Percentiles rank a stretch among this genome's conserved stretches.
Conservation (phyloP, 129 eudicot species). For the Saussurea involucrata region DNA sequence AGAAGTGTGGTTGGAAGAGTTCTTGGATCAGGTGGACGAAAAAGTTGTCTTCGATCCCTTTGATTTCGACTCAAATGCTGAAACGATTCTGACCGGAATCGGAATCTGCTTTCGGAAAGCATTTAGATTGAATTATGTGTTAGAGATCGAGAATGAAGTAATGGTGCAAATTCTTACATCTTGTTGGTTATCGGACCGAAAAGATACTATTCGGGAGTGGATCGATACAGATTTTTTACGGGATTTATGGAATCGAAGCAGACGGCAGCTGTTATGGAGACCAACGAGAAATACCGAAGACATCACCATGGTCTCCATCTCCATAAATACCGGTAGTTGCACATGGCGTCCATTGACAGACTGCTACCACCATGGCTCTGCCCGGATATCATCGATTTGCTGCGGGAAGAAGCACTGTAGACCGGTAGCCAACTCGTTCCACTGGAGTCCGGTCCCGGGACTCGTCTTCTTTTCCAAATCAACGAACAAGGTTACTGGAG, state of each 20-base stretch:
- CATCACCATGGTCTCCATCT: no score
- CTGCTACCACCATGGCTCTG: no score
- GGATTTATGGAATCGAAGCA: constrained; percentile 47
- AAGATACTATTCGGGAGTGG: constrained; percentile 52
- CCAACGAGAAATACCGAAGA: no score
- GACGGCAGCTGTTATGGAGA: no score
- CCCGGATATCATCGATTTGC: no score
- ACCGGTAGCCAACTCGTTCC: no score
- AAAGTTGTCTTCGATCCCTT: constrained; percentile 65
- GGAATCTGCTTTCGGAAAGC: constrained; percentile 31
- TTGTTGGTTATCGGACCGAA: constrained; percentile 45
- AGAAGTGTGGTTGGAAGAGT: constrained; percentile 60
- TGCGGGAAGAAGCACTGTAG: no score
- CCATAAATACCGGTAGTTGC: no score
- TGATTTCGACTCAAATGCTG: constrained; percentile 57
- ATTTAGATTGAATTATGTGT: constrained; percentile 26
- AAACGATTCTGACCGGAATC: constrained; percentile 42
- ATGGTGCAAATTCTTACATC: constrained; percentile 76
- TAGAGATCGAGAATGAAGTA: constrained; percentile 65
- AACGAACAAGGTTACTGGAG: no score
- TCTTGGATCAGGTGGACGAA: constrained; percentile 49
- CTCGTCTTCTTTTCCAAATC: no score
- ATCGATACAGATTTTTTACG: constrained; percentile 36
- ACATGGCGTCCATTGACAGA: no score
- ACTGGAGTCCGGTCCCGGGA: no score